phyloP scores from a whole-genome alignment of 2,329 filamentous ascomycete genomes.

The Macrophomina phaseolina region DNA sequence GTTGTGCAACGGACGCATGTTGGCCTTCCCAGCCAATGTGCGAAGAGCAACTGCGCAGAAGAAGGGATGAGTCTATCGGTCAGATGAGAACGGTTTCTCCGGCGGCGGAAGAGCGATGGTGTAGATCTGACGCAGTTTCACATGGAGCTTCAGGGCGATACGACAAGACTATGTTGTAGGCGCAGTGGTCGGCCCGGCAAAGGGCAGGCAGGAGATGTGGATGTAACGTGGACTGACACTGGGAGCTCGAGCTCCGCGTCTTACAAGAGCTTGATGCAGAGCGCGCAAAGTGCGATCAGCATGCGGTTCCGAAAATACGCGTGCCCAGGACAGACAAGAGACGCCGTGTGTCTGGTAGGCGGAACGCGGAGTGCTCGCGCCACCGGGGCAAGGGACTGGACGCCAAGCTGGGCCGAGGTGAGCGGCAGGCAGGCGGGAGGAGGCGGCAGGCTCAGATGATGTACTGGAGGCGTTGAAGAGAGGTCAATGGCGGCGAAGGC shows the following conservation, averaged over 20 bases:
- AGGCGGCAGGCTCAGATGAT: neutral
- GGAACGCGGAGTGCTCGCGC: neutral
- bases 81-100: neutral
- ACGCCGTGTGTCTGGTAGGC: neutral
- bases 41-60: neutral
- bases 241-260: neutral
- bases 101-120: neutral
- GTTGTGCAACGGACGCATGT: slow-evolving; percentile 1
- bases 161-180: neutral
- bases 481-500: neutral
- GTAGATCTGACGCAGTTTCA: neutral
- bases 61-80: neutral
- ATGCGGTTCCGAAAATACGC: slow-evolving; percentile 9
- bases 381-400: neutral
- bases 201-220: neutral
- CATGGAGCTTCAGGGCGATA: neutral
- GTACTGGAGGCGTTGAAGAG: neutral
- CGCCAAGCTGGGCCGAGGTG: neutral
- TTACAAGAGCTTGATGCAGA: neutral
- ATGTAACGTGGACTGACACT: slow-evolving; percentile 6
- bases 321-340: slow-evolving; percentile 4
- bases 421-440: too few species aligned
- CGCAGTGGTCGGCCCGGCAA: neutral
- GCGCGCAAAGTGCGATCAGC: neutral
- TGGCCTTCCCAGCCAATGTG: neutral